Evolutionary conservation across 2,329 filamentous ascomycete species (phyloP).

Genomic region (Hymenoscyphus repandus): DNA sequence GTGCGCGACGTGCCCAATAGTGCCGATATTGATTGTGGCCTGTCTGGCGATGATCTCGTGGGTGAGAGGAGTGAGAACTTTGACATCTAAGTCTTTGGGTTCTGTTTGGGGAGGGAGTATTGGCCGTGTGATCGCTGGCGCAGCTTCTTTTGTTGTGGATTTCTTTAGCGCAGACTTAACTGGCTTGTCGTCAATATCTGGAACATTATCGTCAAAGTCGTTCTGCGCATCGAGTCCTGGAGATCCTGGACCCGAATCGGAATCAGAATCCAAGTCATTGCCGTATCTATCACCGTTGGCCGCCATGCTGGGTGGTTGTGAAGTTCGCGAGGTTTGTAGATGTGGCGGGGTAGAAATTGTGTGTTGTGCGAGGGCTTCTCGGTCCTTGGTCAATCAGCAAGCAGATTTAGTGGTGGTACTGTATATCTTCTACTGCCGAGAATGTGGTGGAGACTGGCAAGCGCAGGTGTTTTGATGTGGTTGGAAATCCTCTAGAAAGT

Average conservation of each 20-base stretch:
- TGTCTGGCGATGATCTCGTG: conserved; percentile 97
- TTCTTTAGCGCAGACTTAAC: conserved; percentile 87
- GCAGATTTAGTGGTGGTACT: not conserved
- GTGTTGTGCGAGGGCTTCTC: not conserved
- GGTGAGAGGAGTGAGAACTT: conserved; percentile 74
- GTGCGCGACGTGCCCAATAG: conserved; percentile 98
- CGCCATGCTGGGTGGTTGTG: conserved; percentile 29
- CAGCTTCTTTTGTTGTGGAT: conserved; percentile 48
- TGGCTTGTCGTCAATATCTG: conserved; percentile 56
- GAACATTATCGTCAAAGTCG: conserved; percentile 50
- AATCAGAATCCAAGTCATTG: conserved; percentile 70
- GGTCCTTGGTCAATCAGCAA: not conserved
- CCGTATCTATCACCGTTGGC: conserved; percentile 56
- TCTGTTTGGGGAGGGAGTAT: conserved; percentile 86
- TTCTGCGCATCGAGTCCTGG: conserved; percentile 40
- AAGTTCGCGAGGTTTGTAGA: conserved; percentile 6
- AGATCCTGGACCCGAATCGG: conserved; percentile 52
- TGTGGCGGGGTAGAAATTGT: conserved; percentile 10
- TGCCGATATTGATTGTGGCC: conserved; percentile 98
- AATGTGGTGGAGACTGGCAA: not conserved
- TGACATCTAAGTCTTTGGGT: conserved; percentile 80
- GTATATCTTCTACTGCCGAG: too few relatives aligned
- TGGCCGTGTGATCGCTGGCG: conserved; percentile 55
- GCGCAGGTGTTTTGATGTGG: not conserved
- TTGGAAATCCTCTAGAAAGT: too few relatives aligned